Conservation (phyloP, 1,139 yeast genomes). For the Lodderomyces margitis region DNA sequence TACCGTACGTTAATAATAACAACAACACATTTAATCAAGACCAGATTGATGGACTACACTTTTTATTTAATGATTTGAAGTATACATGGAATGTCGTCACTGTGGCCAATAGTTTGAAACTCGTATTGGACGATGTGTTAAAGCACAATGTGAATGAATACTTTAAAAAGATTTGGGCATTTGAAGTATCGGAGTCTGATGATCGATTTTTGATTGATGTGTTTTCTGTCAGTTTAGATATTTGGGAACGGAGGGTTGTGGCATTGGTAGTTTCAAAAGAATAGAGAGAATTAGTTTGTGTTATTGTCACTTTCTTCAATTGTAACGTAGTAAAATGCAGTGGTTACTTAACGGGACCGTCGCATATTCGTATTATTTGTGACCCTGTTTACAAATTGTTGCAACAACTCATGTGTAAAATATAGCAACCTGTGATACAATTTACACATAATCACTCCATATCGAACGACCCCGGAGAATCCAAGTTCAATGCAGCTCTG, state of each 20-base stretch:
- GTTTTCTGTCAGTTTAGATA: conserved; percentile 8
- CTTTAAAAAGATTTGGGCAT: conserved; percentile 9
- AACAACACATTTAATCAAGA: background rate
- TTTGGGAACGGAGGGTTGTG: conserved; percentile 10
- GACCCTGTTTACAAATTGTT: no score
- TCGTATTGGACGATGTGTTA: conserved; percentile 2
- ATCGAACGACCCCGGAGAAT: no score
- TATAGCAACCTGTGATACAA: no score
- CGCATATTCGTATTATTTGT: no score
- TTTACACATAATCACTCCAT: no score
- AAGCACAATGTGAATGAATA: conserved; percentile 7
- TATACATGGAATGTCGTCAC: conserved; percentile 9
- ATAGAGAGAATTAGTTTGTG: no score
- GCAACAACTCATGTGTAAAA: no score
- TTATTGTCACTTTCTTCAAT: no score
- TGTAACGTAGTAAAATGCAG: no score
- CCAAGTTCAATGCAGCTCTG: no score
- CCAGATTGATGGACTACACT: conserved; percentile 1
- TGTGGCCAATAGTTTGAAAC: conserved; percentile 5
- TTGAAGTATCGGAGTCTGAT: conserved; percentile 5
- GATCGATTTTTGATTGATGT: conserved; percentile 8
- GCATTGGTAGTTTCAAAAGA: conserved; percentile 3
- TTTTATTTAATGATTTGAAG: conserved; percentile 8
- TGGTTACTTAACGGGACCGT: no score
- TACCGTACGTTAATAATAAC: conserved; percentile 3